Percentiles rank a stretch among this genome's conserved stretches.
Evolutionary conservation across 352 stramenopile genomes (phyloP).

Genomic region (Phytophthora niederhauseri): DNA sequence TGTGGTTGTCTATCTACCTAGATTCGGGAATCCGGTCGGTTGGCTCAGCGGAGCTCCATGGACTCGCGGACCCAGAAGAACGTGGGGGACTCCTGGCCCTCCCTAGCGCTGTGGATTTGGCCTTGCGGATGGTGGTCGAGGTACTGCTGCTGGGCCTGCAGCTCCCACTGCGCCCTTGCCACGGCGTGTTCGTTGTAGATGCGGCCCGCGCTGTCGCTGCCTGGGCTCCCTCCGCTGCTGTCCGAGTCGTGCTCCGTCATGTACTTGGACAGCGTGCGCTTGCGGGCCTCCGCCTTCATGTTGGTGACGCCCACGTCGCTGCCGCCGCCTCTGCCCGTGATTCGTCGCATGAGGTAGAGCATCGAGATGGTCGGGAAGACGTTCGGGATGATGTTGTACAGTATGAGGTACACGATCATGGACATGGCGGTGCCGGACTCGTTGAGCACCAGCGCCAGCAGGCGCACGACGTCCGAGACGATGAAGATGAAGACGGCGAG

Average conservation of each 20-base stretch:
- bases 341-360: slow-evolving; percentile 87
- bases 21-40: background rate
- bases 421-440: slow-evolving; percentile 55
- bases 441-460: slow-evolving; percentile 67
- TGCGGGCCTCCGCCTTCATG: slow-evolving; percentile 27
- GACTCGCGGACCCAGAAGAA: slow-evolving; percentile 48
- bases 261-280: slow-evolving; percentile 64
- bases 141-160: slow-evolving; percentile 32
- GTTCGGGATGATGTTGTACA: slow-evolving; percentile 79
- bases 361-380: slow-evolving; percentile 91
- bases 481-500: slow-evolving; percentile 84
- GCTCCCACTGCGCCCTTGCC: slow-evolving; percentile 25
- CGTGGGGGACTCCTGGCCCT: slow-evolving; percentile 34
- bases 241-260: slow-evolving; percentile 55
- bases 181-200: slow-evolving; percentile 24
- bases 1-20: slow-evolving; percentile 26
- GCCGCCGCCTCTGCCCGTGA: slow-evolving; percentile 33
- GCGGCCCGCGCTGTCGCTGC: slow-evolving; percentile 25
- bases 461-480: slow-evolving; percentile 70
- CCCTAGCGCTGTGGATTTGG: slow-evolving; percentile 30
- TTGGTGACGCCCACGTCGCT: slow-evolving; percentile 26
- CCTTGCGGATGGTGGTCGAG: slow-evolving; percentile 23
- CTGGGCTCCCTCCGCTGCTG: slow-evolving; percentile 32
- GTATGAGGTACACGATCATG: slow-evolving; percentile 71
- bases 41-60: slow-evolving; percentile 33